Base-by-base conservation (phyloP, 2,329 filamentous ascomycete species). In the Xylariaceae sp. region DNA sequence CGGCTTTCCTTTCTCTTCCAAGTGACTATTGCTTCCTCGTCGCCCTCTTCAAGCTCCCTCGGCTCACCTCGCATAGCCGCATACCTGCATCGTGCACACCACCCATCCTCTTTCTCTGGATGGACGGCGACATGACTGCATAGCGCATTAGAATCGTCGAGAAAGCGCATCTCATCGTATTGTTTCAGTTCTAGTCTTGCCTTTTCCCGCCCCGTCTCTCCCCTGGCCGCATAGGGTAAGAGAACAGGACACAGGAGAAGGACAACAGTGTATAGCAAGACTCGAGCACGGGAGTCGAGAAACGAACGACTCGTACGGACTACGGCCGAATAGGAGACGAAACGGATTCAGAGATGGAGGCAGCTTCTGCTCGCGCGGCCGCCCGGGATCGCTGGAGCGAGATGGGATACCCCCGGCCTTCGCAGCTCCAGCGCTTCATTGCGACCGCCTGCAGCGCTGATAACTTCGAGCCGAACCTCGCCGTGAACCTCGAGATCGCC, bases 391-490 rank as follows among this genome's bases (percentile, higher is more conserved):
- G 92, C 75, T 97, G 94, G 83, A 86, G 87, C 77, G 88, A 88
- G 73, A 88, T 89, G 77, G 86, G 87, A 73, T 86, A 89, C 73
- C 86, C 89, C 64, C 85, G 88, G 58, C 85, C 89, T 65, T 93
- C 92, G 59, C 91, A 92, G 73, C 84, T 99, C 62, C 92, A 96
- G 78, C 89, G 94, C 76, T 97, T 92, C 76, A 96, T 99, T 75
- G 87, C 94, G 74, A 92, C 92, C 77, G 93, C 94, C 66, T 97
- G 94, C 80, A 95, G 94, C 71, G 91, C 94, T 55, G 90, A 96
- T 74, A 97, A 97, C 78, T 97, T 92, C 80, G 94, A 99, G 79
- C 93, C 94, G 64, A 97, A 99, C 73, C 88, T 99, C 57, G 94
- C 92, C 60, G 80, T 99, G 65, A 95, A 94, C 73, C 89, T 99